Base-by-base conservation (phyloP, 2,329 filamentous ascomycete species). In the Beauveria pseudobassiana region DNA sequence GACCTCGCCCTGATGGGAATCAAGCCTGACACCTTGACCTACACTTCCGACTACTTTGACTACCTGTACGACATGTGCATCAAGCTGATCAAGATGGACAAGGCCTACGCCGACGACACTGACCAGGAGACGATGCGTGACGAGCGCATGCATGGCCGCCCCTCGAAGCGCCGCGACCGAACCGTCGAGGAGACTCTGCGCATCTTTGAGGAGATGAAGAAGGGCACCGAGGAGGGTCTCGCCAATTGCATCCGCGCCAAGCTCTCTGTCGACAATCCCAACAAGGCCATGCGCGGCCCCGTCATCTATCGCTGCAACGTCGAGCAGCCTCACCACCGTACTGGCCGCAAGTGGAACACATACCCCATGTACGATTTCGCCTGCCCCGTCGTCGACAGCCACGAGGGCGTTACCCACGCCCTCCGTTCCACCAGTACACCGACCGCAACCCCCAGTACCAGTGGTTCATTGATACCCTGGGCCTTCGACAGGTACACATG, bases 1-100 rank as follows among this genome's bases (percentile, higher is more conserved):
- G 95, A 99, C 75, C 83, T 97, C 56, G 86, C 87, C 55, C 82
- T 98, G 59, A 91, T 99, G 82, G 93, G 93, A 34, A 90, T 99
- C 75, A 90, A 89, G 76, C 90, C 93, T 24, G 93, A 97, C 75
- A 83, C 84, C 66, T 82, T 93, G 63, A 91, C 90, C 20, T 96
- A 93, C 78, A 97, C 95, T 2, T 96, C 90, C 69, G 93, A 99
- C 78, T 96, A 96, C 80, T 97, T 99, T 74, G 86, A 97, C 70
- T 83, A 93, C 73, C 84, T 99, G 16, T 96, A 96, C 76, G 87
- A 96, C 50, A 88, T 89, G 72, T 91, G 88, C 71, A 80, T 96
- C 68, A 83, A 87, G 69, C 87, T 97, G 72, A 93, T 99, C 76
- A 89, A 89, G 72, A 85, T 88, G 65, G 93, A 93, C 3, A 84